Conservation (phyloP, 2,329 filamentous ascomycete species). For the Dothideomycetes sp. region DNA sequence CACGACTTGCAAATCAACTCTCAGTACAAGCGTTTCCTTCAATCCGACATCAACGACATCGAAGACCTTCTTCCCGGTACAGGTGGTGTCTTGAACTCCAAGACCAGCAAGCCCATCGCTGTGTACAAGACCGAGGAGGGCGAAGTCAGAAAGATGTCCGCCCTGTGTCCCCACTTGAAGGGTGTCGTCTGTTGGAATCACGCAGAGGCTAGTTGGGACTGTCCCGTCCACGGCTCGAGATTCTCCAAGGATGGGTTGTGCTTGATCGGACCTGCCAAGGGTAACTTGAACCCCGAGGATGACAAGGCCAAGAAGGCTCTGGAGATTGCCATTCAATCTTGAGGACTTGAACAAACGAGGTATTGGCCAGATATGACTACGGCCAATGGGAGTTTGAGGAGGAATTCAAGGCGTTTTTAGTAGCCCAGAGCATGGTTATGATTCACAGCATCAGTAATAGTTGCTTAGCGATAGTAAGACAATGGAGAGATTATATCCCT, state of each 20-base stretch:
- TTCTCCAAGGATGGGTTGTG: conserved; percentile 36
- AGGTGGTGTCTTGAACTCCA: conserved; percentile 46
- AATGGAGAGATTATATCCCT: too few relatives aligned
- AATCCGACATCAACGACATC: conserved; percentile 48
- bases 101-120: conserved; percentile 39
- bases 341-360: too few relatives aligned
- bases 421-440: too few relatives aligned
- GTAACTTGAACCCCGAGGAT: conserved; percentile 26
- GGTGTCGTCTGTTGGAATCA: conserved; percentile 50
- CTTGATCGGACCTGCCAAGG: conserved; percentile 33
- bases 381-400: too few relatives aligned
- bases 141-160: conserved; percentile 42
- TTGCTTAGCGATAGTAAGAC: too few relatives aligned
- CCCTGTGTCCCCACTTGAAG: conserved; percentile 48
- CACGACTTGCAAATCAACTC: conserved; percentile 48
- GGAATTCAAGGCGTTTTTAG: too few relatives aligned
- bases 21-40: conserved; percentile 47
- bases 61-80: conserved; percentile 43
- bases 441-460: too few relatives aligned
- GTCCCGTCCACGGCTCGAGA: conserved; percentile 39
- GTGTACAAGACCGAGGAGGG: conserved; percentile 50
- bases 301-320: conserved; percentile 23
- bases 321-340: conserved; percentile 13
- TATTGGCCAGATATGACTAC: too few relatives aligned
- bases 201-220: conserved; percentile 47